A percentile compares a stretch with the other conserved stretches of the same genome.
phyloP scores from a whole-genome alignment of 1,284 basidiomycete genomes.

The Cutaneotrichosporon cutaneum region DNA sequence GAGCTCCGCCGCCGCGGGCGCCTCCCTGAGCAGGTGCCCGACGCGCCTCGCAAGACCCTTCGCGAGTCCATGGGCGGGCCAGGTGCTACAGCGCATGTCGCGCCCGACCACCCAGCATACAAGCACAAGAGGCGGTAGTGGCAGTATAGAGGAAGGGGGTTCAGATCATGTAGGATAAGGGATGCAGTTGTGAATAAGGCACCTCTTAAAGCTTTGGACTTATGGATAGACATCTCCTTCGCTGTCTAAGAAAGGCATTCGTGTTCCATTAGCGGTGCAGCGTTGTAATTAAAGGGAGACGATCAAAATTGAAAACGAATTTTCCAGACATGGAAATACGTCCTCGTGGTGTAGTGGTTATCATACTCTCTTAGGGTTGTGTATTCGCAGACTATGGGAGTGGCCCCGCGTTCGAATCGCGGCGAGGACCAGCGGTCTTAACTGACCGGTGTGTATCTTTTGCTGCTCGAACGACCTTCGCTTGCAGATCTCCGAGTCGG shows the following conservation, averaged over 20 bases:
- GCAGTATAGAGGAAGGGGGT: not conserved
- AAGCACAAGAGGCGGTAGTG: conserved; percentile 16
- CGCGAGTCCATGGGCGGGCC: conserved; percentile 20
- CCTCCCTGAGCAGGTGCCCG: conserved; percentile 7
- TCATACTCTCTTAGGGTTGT: conserved; percentile 11
- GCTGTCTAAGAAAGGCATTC: too few relatives aligned
- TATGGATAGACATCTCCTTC: too few relatives aligned
- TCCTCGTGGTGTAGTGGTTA: conserved; percentile 11
- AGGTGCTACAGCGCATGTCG: conserved; percentile 11
- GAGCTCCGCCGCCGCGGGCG: conserved; percentile 17
- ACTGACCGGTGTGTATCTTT: not conserved
- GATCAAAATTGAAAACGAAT: not conserved
- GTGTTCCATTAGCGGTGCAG: too few relatives aligned
- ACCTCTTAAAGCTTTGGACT: not conserved
- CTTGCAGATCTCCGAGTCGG: too few relatives aligned
- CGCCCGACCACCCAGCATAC: conserved; percentile 15
- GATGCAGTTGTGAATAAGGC: not conserved
- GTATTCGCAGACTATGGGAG: conserved; percentile 4
- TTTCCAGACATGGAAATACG: not conserved
- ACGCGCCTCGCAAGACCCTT: conserved; percentile 14
- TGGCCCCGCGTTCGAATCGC: conserved; percentile 10
- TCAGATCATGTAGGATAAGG: not conserved
- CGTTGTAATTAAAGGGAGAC: too few relatives aligned
- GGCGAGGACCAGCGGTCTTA: conserved; percentile 6
- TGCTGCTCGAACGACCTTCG: not conserved